Evolutionary conservation across 2,329 filamentous ascomycete genomes (phyloP), one percentile per base, ranked within the genome.

Genomic region (Diaporthe sp.): DNA sequence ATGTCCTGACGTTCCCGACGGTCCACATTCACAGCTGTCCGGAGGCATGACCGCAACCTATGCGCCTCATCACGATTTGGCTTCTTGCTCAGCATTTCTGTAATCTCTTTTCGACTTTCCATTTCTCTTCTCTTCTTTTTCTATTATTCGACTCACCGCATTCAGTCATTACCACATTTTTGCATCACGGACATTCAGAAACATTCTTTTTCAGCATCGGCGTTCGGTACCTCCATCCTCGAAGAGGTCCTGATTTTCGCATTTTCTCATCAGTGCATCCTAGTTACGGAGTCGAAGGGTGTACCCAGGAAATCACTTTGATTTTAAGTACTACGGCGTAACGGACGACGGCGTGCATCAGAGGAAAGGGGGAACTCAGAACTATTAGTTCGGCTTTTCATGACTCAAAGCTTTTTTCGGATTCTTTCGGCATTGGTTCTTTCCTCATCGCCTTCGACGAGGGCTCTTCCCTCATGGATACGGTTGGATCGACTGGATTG

Each of bases 51-150:
- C 55, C 35, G 25, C 68, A 71, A 64, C 55, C 12, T 42, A 61
- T 28, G 57, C 64, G 33, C 47, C 35, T 38, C 47, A 25, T 35
- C 28, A 64, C 57, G 57, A 72, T 64, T 35, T 72, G 25, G 70
- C 57, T 72, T 64, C 28, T 64, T 42, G 70, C 57, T 72, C 47
- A 54, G 45, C 33, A 72, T 72, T 64, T 72, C 45, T 72, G 70
- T 72, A 72, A 54, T 68, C 12, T 68, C n/a, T 9, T 45, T 70
- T 45, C 33, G 7, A 55, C 13, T 45, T 50, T 64, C 12, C 22
- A 13, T 50, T 45, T 35, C 35, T 54, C 30, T 54, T 55, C 3
- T 9, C 13, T 54, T 40, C 3, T 35, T n/a, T 55, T 55, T 42
- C 38, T 42, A 8, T 35, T 52, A 71, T 38, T 71, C 68, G 68